Base-by-base conservation (phyloP, 2,329 filamentous ascomycete species). In the Apiospora malaysiana region DNA sequence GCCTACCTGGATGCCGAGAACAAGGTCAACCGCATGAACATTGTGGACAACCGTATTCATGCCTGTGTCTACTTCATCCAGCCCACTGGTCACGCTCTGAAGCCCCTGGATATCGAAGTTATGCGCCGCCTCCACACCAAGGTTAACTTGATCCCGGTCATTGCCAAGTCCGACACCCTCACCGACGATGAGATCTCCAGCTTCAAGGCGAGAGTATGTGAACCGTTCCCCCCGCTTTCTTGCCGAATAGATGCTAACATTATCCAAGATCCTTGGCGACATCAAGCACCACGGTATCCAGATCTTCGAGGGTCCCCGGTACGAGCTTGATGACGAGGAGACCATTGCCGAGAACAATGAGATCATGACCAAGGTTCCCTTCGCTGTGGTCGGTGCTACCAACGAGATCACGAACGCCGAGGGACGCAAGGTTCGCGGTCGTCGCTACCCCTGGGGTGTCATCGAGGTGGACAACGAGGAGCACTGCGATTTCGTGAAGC, bases 11-110 rank as follows among this genome's bases (percentile, higher is more conserved):
- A 99, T 84, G 95, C 96, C 65, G 96, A 99, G 90, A 99, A 99
- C 91, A 99, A 98, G 90, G 94, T 99, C 83, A 99, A 99, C 89
- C 94, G 96, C 79, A 97, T 98, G 92, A 99, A 99, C 89, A 98
- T 98, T 83, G 93, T 99, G 74, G 96, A 99, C 86, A 99, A 98
- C 89, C 93, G 96, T 78, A 97, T 99, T 74, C 96, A 99, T 80
- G 96, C 96, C 70, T 98, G 97, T 79, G 96, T 99, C 74, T 99
- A 98, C 90, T 99, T 99, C 88, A 98, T 99, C 79, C 95, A 99
- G 86, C 96, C 96, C 76, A 99, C 96, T 43, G 96, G 96, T 73
- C 96, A 99, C 88, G 97, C 96, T 45, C 88, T 99, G 80, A 99
- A 99, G 91, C 96, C 96, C 74, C 88, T 99, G 75, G 96, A 99